These are phyloP conservation scores for Silene coronaria DNA, from an alignment of 179 eudicot species.

Conservation along the genomic window DNA sequence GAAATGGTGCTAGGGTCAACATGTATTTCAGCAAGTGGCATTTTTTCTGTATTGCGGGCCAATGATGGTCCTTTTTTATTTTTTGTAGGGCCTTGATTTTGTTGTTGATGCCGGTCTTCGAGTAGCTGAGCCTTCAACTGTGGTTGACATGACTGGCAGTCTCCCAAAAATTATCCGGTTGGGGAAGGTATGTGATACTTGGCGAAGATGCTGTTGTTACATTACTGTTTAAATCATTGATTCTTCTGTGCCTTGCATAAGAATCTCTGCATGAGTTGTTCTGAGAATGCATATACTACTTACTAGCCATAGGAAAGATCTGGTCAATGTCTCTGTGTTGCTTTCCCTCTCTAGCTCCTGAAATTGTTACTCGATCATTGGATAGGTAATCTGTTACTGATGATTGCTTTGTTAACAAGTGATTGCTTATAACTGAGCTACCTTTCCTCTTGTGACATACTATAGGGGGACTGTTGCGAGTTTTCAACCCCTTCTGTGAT, in stretches of 20 bases:
- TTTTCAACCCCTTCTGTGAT: too few relatives aligned
- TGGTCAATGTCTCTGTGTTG: not conserved
- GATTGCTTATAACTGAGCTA: too few relatives aligned
- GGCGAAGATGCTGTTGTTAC: not conserved
- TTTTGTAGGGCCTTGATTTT: conserved; percentile 76
- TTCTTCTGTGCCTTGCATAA: not conserved
- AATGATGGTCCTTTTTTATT: not conserved
- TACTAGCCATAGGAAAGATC: not conserved
- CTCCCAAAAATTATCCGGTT: conserved; percentile 52
- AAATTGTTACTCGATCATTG: too few relatives aligned
- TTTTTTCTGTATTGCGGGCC: not conserved
- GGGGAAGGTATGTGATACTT: conserved; percentile 59
- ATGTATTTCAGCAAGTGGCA: not conserved
- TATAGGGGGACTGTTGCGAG: not conserved
- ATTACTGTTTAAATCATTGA: not conserved
- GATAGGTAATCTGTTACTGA: too few relatives aligned
- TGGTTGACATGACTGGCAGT: conserved; percentile 78
- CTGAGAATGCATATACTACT: not conserved
- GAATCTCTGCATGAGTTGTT: not conserved
- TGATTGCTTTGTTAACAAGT: too few relatives aligned
- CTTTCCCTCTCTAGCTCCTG: not conserved
- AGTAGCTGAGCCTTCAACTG: conserved; percentile 87
- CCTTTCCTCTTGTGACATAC: too few relatives aligned
- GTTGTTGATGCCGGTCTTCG: conserved; percentile 83
- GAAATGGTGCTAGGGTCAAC: conserved; percentile 9